Percentiles rank a stretch among this genome's conserved stretches.
Evolutionary conservation across 306 rosid genomes (phyloP).

Genomic region (Mimosa pudica): DNA sequence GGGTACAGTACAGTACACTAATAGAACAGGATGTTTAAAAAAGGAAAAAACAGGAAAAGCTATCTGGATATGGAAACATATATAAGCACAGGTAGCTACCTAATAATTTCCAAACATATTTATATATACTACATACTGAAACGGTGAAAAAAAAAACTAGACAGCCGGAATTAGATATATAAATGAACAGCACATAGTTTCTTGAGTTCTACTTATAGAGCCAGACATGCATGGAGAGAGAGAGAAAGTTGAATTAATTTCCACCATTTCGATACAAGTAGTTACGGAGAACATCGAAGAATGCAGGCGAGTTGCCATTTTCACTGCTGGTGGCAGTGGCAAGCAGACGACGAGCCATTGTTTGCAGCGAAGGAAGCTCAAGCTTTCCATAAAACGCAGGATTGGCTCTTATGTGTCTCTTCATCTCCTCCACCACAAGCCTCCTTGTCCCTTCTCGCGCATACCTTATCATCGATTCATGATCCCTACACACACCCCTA

Average conservation of each 20-base stretch:
- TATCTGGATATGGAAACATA: no score
- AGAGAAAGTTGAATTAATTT: neutral
- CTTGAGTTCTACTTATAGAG: neutral
- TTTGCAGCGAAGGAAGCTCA: neutral
- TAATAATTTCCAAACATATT: no score
- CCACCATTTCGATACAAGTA: neutral
- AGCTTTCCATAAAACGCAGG: neutral
- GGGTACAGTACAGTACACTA: no score
- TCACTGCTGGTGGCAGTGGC: neutral
- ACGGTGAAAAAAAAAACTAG: no score
- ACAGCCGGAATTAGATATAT: no score
- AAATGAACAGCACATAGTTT: no score
- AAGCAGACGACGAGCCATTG: neutral
- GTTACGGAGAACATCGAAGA: neutral
- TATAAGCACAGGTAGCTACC: no score
- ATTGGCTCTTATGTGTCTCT: neutral
- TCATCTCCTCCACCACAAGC: neutral
- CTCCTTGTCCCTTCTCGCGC: neutral
- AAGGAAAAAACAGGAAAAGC: no score
- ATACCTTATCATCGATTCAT: neutral
- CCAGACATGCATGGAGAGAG: neutral
- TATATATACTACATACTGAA: no score
- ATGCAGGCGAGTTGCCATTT: neutral
- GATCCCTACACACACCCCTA: neutral
- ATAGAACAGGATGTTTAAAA: no score